A percentile compares a stretch with the other conserved stretches of the same genome.
These are phyloP conservation scores for Hypoxylon fuscum DNA, from an alignment of 495 filamentous ascomycete species.

Conservation along the genomic window DNA sequence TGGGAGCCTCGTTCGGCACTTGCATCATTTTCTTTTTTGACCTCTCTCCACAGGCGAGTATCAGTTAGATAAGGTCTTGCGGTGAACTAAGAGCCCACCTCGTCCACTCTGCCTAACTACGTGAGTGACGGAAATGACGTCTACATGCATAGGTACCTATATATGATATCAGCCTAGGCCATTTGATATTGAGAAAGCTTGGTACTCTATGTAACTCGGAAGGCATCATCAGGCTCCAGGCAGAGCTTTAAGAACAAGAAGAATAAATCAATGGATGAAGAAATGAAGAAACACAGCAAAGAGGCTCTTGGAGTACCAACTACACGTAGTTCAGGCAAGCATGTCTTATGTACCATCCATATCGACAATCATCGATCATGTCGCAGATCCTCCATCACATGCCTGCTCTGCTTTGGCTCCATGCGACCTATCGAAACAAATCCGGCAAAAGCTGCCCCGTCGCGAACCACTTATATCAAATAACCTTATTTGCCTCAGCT, in stretches of 20 bases:
- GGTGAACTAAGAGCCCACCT: not conserved
- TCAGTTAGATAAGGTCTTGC: not conserved
- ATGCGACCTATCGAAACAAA: constrained; percentile 3
- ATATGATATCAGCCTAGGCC: too few species aligned
- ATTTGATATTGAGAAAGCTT: too few species aligned
- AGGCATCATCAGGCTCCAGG: too few species aligned
- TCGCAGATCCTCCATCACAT: not conserved
- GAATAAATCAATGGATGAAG: too few species aligned
- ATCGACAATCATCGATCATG: not conserved
- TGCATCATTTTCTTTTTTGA: not conserved
- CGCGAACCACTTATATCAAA: too few species aligned
- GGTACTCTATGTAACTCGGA: too few species aligned
- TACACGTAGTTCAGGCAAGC: not conserved
- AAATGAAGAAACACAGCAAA: too few species aligned
- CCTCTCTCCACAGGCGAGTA: not conserved
- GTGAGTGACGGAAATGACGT: too few species aligned
- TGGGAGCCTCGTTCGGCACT: not conserved
- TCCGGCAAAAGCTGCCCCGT: constrained; percentile 16
- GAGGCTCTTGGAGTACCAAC: too few species aligned
- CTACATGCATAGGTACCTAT: too few species aligned
- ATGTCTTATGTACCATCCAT: too few species aligned
- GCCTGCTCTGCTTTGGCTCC: not conserved
- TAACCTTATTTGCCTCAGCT: not conserved
- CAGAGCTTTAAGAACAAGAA: too few species aligned
- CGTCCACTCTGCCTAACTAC: not conserved